Percentiles rank a stretch among this genome's conserved stretches.
Conservation (phyloP, 495 filamentous ascomycete genomes). For the Trichoderma virens region DNA sequence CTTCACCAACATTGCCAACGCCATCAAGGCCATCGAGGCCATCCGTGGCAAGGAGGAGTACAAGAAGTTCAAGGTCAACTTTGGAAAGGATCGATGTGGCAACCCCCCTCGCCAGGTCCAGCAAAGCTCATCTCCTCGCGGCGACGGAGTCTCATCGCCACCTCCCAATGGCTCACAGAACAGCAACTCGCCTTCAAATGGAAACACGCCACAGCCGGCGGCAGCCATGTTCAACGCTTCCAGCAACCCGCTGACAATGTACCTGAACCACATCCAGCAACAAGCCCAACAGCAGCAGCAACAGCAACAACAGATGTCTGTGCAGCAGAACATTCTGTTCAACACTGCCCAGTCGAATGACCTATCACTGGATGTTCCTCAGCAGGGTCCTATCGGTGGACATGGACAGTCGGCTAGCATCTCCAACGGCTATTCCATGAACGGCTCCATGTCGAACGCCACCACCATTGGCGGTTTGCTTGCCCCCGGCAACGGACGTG, state of each 20-base stretch:
- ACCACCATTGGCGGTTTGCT: constrained; percentile 67
- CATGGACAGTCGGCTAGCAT: constrained; percentile 58
- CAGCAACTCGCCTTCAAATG: constrained; percentile 44
- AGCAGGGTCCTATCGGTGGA: constrained; percentile 43
- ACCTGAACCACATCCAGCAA: constrained; percentile 75
- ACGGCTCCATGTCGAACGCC: constrained; percentile 48
- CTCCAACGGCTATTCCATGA: constrained; percentile 47
- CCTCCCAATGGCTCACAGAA: constrained; percentile 45
- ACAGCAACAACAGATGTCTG: constrained; percentile 55
- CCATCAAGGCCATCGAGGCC: constrained; percentile 98
- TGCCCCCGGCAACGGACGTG: constrained; percentile 60
- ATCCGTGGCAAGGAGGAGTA: constrained; percentile 93
- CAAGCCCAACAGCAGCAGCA: constrained; percentile 72
- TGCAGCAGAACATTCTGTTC: constrained; percentile 53
- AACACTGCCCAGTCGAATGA: constrained; percentile 50
- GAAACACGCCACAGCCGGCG: constrained; percentile 27
- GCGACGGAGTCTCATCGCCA: constrained; percentile 61
- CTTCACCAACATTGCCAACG: constrained; percentile 98
- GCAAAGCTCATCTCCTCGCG: constrained; percentile 31
- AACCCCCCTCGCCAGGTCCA: constrained; percentile 86
- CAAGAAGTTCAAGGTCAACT: constrained; percentile 97
- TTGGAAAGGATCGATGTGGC: constrained; percentile 96
- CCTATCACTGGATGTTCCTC: constrained; percentile 44
- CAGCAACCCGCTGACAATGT: constrained; percentile 92
- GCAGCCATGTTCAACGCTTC: constrained; percentile 67